Conservation (phyloP, 768 basidiomycete species). For the Asterophora parasitica region DNA sequence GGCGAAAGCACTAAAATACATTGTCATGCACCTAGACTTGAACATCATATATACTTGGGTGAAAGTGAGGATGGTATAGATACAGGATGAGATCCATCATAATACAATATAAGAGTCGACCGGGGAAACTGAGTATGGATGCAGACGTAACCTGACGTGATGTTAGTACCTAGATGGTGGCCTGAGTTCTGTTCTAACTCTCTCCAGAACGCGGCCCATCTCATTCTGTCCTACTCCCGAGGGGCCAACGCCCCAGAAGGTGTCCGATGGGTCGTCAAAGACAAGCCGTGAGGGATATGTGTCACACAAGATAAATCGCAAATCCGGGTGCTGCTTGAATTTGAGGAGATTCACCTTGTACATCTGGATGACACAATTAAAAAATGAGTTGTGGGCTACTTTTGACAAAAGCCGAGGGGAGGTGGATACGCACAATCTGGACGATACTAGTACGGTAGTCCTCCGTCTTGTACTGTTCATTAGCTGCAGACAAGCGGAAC, state of each 20-base stretch:
- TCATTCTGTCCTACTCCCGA: conserved; percentile 49
- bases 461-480: conserved; percentile 9
- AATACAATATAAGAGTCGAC: too few relatives aligned
- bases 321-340: conserved; percentile 62
- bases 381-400: too few relatives aligned
- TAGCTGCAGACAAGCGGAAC: conserved; percentile 29
- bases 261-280: conserved; percentile 49
- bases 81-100: neutral
- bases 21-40: neutral
- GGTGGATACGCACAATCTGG: conserved; percentile 2
- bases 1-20: conserved; percentile 8
- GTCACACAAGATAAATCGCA: conserved; percentile 43
- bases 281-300: conserved; percentile 49
- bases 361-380: conserved; percentile 40
- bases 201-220: conserved; percentile 56
- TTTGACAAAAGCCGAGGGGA: too few relatives aligned
- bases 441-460: neutral
- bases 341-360: conserved; percentile 64
- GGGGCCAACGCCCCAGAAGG: conserved; percentile 62
- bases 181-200: conserved; percentile 34
- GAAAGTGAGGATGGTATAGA: neutral
- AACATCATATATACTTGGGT: neutral
- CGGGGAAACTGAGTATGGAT: neutral
- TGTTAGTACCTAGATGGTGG: neutral
- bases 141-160: too few relatives aligned